Evolutionary conservation across 1,284 basidiomycete species (phyloP), one percentile per base, ranked within the genome.

Genomic region (Erythrobasidium hasegawianum): DNA sequence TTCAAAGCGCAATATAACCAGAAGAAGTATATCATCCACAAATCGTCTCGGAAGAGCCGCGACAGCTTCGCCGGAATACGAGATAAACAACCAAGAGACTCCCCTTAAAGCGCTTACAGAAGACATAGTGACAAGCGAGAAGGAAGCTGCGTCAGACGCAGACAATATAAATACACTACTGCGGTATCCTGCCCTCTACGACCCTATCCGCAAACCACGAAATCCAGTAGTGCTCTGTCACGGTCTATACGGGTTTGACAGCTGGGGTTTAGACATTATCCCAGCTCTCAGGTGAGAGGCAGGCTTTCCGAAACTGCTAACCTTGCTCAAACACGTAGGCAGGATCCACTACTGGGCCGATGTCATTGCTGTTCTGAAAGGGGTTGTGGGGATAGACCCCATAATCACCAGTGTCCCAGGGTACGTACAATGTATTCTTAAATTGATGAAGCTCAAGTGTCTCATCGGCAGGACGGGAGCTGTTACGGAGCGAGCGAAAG

Each of bases 401-500:
- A 86, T 97, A 57, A 89, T 97, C n/a, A 92, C 93, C 1, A 86
- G 88, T 1, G 96, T 97, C 18, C 96, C 96, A 53, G 86, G 87
- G 89, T 92, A n/a, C n/a, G n/a, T n/a, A 40, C n/a, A 22, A 13
- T 26, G 47, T 16, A 3, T 24, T 20, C 33, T 33, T 33, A n/a
- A n/a, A n/a, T n/a, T n/a, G n/a, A n/a, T n/a, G n/a, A n/a, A n/a
- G n/a, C n/a, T n/a, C n/a, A n/a, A n/a, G n/a, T n/a, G n/a, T n/a
- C n/a, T n/a, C n/a, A n/a, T n/a, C n/a, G n/a, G n/a, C n/a, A 94
- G 91, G 7, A 97, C 95, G 9, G 96, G 94, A 2, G 94, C 91
- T 0, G 88, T 99, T 64, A 80, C 85, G 47, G 87, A 89, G 38
- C 86, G 96, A 13, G 89, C 94, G 0, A 83, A 87, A 67, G 83